Evolutionary conservation across 768 basidiomycete genomes (phyloP).

Genomic region (Boletales sp.): DNA sequence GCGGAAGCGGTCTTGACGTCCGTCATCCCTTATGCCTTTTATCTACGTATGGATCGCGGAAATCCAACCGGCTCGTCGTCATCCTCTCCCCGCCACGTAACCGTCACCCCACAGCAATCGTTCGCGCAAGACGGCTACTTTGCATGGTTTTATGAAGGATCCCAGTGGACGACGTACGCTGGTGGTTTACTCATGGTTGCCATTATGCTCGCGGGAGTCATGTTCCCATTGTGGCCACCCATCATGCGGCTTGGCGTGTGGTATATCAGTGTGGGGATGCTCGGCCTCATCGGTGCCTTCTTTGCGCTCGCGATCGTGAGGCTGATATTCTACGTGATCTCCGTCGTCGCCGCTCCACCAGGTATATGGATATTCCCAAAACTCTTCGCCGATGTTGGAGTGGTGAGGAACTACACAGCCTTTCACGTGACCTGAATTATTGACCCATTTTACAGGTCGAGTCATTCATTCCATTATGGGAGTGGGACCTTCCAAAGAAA

Average conservation of each 20-base stretch:
- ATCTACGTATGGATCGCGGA: slow-evolving; percentile 85
- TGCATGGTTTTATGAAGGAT: slow-evolving; percentile 96
- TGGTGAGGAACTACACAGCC: slow-evolving; percentile 57
- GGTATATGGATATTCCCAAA: slow-evolving; percentile 99
- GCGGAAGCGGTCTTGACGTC: slow-evolving; percentile 64
- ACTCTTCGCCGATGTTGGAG: slow-evolving; percentile 96
- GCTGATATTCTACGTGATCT: slow-evolving; percentile 90
- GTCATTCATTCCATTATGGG: slow-evolving; percentile 95
- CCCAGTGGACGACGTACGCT: slow-evolving; percentile 89
- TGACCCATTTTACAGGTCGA: slow-evolving; percentile 63
- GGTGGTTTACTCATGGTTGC: slow-evolving; percentile 89
- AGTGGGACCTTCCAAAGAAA: slow-evolving; percentile 85
- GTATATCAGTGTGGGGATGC: slow-evolving; percentile 87
- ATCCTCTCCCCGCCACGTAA: slow-evolving; percentile 66
- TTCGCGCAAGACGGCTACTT: slow-evolving; percentile 84
- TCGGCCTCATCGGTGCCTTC: slow-evolving; percentile 87
- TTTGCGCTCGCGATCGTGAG: slow-evolving; percentile 88
- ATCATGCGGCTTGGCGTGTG: slow-evolving; percentile 91
- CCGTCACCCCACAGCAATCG: slow-evolving; percentile 73
- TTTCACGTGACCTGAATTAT: neutral
- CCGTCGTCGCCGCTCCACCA: slow-evolving; percentile 78
- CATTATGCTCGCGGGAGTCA: slow-evolving; percentile 92
- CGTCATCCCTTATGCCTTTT: slow-evolving; percentile 84
- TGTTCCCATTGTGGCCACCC: slow-evolving; percentile 99
- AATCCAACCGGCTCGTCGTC: slow-evolving; percentile 46